phyloP scores from a whole-genome alignment of 108 stramenopile genomes.

The Cyclotella distinguenda region DNA sequence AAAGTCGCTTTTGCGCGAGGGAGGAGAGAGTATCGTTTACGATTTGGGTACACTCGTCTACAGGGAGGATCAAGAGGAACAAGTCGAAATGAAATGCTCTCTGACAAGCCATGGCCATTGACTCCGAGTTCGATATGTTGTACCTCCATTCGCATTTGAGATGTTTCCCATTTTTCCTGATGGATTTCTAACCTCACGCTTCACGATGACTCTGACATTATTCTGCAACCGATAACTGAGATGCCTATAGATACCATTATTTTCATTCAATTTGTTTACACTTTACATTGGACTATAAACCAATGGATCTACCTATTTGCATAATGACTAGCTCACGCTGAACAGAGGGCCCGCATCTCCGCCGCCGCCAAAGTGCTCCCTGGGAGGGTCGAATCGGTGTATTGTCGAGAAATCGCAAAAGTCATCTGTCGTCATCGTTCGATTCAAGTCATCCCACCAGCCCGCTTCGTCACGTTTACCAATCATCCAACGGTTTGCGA shows the following conservation, averaged over 20 bases:
- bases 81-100: constrained; percentile 54
- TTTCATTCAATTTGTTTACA: too few relatives aligned
- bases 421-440: constrained; percentile 76
- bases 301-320: too few relatives aligned
- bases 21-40: constrained; percentile 74
- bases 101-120: constrained; percentile 31
- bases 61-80: constrained; percentile 48
- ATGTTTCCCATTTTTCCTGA: too few relatives aligned
- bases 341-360: constrained; percentile 79
- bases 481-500: constrained; percentile 77
- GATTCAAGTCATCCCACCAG: constrained; percentile 84
- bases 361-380: constrained; percentile 81
- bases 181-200: too few relatives aligned
- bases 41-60: constrained; percentile 70
- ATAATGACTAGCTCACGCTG: too few relatives aligned
- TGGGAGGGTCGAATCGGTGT: constrained; percentile 83
- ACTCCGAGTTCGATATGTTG: too few relatives aligned
- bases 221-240: too few relatives aligned
- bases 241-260: too few relatives aligned
- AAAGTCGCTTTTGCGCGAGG: constrained; percentile 58
- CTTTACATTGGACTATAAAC: too few relatives aligned
- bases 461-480: constrained; percentile 14
- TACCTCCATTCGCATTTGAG: too few relatives aligned
- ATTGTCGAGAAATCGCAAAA: constrained; percentile 66
- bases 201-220: too few relatives aligned